Percentiles rank a stretch among this genome's conserved stretches.
These are phyloP conservation scores for Trichosporon faecale DNA, from an alignment of 1,284 basidiomycete genomes.

Conservation along the genomic window DNA sequence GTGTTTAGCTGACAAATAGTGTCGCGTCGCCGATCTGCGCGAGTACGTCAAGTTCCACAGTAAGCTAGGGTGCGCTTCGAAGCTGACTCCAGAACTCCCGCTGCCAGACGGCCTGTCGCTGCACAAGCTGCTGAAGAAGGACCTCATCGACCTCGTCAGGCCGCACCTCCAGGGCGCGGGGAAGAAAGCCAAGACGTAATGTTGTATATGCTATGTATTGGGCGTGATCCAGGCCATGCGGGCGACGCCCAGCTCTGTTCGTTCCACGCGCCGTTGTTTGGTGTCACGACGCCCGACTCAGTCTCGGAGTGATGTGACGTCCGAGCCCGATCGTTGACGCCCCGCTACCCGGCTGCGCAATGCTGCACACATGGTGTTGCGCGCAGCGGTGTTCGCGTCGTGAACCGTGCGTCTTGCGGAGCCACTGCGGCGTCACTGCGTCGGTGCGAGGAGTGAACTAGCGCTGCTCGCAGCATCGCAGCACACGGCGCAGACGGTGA, in stretches of 20 bases:
- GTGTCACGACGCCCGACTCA: no score
- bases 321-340: background rate
- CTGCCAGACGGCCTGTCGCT: constrained; percentile 26
- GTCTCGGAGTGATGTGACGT: background rate
- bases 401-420: no score
- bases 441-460: no score
- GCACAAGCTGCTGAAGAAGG: constrained; percentile 35
- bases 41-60: constrained; percentile 50
- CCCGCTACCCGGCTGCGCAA: background rate
- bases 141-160: constrained; percentile 37
- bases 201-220: background rate
- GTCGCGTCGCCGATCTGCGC: constrained; percentile 73
- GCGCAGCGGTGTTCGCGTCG: no score
- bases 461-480: no score
- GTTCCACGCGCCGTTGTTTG: no score
- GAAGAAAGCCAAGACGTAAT: constrained; percentile 8
- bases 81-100: constrained; percentile 32
- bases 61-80: constrained; percentile 18
- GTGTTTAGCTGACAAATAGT: constrained; percentile 51
- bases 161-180: constrained; percentile 26
- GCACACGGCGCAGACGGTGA: no score
- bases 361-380: no score
- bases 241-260: no score
- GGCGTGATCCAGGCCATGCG: background rate
- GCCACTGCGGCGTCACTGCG: no score